Evolutionary conservation across 345 rosid genomes (phyloP).

Genomic region (Brassica rapa): DNA sequence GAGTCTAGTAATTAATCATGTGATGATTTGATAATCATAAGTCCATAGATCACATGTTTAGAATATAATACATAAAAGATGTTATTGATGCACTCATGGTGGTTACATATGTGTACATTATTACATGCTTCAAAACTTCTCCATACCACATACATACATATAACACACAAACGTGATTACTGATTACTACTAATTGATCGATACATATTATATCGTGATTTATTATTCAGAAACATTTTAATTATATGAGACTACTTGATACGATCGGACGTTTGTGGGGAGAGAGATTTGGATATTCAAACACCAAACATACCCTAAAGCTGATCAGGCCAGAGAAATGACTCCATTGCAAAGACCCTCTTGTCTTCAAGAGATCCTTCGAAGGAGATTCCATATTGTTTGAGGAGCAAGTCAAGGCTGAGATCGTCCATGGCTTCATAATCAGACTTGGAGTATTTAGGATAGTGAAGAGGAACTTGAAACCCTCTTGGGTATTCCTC

Average conservation of each 20-base stretch:
- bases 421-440: constrained; percentile 60
- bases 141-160: not conserved
- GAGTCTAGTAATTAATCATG: not conserved
- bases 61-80: not conserved
- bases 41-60: not conserved
- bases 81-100: constrained; percentile 3
- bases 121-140: constrained; percentile 2
- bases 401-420: constrained; percentile 54
- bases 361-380: constrained; percentile 49
- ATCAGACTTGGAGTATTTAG: constrained; percentile 49
- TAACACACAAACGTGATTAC: constrained; percentile 14
- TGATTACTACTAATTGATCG: not conserved
- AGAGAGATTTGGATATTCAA: constrained; percentile 2
- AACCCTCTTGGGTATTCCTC: constrained; percentile 49
- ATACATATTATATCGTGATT: not conserved
- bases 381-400: constrained; percentile 51
- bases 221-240: constrained; percentile 4
- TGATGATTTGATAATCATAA: not conserved
- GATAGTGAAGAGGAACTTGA: constrained; percentile 63
- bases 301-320: constrained; percentile 27
- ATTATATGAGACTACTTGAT: not conserved
- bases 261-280: not conserved
- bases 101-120: constrained; percentile 7
- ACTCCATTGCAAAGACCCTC: constrained; percentile 52
- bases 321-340: constrained; percentile 61